Percentiles rank a stretch among this genome's conserved stretches.
phyloP scores from a whole-genome alignment of 1,139 yeast genomes.

The Debaryomyces udenii region DNA sequence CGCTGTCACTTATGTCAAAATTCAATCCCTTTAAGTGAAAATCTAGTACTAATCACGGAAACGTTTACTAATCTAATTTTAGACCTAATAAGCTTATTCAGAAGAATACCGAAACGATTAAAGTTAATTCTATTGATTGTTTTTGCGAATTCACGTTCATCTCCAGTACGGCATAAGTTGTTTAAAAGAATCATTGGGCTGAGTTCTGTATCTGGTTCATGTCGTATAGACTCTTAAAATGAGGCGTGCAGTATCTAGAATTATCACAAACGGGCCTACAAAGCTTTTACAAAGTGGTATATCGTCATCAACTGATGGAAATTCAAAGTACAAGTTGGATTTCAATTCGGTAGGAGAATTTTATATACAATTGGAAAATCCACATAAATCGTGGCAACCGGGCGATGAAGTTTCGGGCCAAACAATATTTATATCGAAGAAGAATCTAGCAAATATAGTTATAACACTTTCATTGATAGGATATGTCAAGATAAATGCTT shows the following conservation, averaged over 20 bases:
- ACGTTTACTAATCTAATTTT: too few species aligned
- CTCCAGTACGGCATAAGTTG: neutral
- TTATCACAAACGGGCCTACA: conserved; percentile 32
- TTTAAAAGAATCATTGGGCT: conserved; percentile 1
- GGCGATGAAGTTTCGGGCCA: conserved; percentile 73
- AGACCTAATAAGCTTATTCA: too few species aligned
- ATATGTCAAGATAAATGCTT: conserved; percentile 55
- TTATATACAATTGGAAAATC: conserved; percentile 68
- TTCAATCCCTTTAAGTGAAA: too few species aligned
- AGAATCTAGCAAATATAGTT: conserved; percentile 56
- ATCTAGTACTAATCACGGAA: too few species aligned
- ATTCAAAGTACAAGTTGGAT: conserved; percentile 38
- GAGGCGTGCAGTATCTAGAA: conserved; percentile 50
- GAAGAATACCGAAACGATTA: neutral
- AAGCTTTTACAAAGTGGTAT: conserved; percentile 9
- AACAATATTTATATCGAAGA: conserved; percentile 56
- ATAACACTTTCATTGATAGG: conserved; percentile 60
- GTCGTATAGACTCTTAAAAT: conserved; percentile 17
- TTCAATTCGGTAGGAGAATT: conserved; percentile 59
- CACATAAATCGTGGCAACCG: conserved; percentile 69
- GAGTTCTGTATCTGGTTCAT: neutral
- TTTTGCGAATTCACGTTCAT: neutral
- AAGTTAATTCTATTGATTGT: neutral
- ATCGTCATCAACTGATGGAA: conserved; percentile 5
- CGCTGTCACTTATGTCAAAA: too few species aligned